Evolutionary conservation across 495 filamentous ascomycete species (phyloP).

Genomic region (Trichoderma reesei): DNA sequence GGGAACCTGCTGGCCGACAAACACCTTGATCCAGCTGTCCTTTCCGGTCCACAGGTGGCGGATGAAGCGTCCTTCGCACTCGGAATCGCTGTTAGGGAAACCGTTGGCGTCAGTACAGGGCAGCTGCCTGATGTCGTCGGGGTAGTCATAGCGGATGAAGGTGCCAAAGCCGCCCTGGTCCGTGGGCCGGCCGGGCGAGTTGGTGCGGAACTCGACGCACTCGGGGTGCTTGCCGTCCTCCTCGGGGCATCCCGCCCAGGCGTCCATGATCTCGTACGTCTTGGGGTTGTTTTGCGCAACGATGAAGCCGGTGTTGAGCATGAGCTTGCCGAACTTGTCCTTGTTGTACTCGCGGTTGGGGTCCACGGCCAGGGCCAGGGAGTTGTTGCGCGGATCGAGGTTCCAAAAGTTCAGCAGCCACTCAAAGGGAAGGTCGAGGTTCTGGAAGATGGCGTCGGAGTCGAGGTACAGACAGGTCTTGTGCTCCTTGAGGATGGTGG

Average conservation of each 20-base stretch:
- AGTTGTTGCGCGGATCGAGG: constrained; percentile 26
- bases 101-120: constrained; percentile 30
- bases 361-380: constrained; percentile 38
- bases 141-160: constrained; percentile 28
- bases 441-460: constrained; percentile 38
- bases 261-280: constrained; percentile 27
- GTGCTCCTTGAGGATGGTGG: constrained; percentile 33
- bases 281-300: constrained; percentile 28
- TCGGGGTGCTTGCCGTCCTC: constrained; percentile 20
- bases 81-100: constrained; percentile 10
- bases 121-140: constrained; percentile 28
- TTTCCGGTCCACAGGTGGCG: constrained; percentile 11
- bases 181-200: constrained; percentile 23
- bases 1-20: constrained; percentile 10
- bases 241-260: constrained; percentile 28
- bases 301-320: constrained; percentile 34
- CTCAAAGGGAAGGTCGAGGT: constrained; percentile 41
- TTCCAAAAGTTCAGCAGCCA: constrained; percentile 48
- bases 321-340: constrained; percentile 21
- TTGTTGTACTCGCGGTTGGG: constrained; percentile 21
- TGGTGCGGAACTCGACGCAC: constrained; percentile 18
- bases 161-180: constrained; percentile 33
- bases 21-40: constrained; percentile 11
- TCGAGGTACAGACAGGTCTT: constrained; percentile 43
- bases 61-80: constrained; percentile 6